Base-by-base conservation (phyloP, 495 filamentous ascomycete species). In the Opeltia flavorubescens region DNA sequence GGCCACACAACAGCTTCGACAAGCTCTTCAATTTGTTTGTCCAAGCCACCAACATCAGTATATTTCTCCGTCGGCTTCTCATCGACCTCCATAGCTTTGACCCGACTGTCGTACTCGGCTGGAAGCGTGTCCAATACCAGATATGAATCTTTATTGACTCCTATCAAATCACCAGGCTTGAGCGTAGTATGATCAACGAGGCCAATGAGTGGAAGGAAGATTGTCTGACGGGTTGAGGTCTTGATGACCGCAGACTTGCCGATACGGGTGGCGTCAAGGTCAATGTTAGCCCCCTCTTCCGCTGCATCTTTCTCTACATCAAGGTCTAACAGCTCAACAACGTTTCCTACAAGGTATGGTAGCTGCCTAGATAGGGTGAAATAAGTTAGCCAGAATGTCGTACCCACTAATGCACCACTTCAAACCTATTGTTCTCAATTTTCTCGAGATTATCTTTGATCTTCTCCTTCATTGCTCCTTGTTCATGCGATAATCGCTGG, bases 41-140 rank as follows among this genome's bases (percentile, higher is more conserved):
- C 87, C 57, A 99, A 68, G 28, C 91, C 91, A 62, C 91, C 91
- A 18, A 99, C 93, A 71, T 99, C 91, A 51, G 77, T 86, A 70
- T 99, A 99, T 71, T 96, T 95, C 69, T 99, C 91, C 29, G 87
- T 95, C 17, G 91, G 91, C 75, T 99, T 99, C 76, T 99, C 91
- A 57, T 99, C 91, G 30, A 99, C 91, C 72, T 99, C 91, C 91
- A 99, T 99, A 26, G 91, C 91, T 72, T 99, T 99, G 36, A 99
- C 91, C 63, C 91, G 78, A 70, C 87, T 95, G 62, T 99, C 91
- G 62, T 99, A 99, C 64, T 99, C 91, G n/a, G 91, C 91, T 5
- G 91, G 91, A 56, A 99, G 74, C 24, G 93, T 96, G 62, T 99
- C 91, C 43, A 99, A 75, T 50, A 99, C 81, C n/a, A 99, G 80